Percentiles rank a stretch among this genome's conserved stretches.
These are phyloP conservation scores for Rhododendron henanense DNA, from an alignment of 148 eudicot genomes.

Conservation along the genomic window DNA sequence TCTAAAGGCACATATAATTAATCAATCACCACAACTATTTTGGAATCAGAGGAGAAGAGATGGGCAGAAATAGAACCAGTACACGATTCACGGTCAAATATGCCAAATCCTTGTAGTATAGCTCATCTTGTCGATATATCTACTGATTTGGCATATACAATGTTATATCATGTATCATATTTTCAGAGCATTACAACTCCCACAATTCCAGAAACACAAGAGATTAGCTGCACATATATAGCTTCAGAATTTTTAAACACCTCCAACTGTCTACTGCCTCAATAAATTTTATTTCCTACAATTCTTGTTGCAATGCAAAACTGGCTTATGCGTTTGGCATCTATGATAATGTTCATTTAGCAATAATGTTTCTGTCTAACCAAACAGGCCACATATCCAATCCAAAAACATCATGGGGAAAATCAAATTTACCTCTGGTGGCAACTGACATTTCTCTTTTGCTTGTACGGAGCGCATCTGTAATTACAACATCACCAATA, in stretches of 20 bases:
- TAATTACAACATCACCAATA: not conserved
- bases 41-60: not conserved
- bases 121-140: not conserved
- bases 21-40: not conserved
- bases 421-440: conserved; percentile 45
- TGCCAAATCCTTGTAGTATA: not conserved
- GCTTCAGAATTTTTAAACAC: not conserved
- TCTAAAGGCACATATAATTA: not conserved
- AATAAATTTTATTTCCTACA: not conserved
- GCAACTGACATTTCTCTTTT: conserved; percentile 73
- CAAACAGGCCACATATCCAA: not conserved
- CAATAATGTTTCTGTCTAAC: not conserved
- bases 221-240: not conserved
- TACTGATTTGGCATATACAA: not conserved
- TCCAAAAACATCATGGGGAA: not conserved
- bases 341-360: not conserved
- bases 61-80: not conserved
- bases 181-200: not conserved
- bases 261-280: not conserved
- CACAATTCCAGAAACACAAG: not conserved
- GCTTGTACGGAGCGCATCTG: conserved; percentile 63
- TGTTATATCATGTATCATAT: not conserved
- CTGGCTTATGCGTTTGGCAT: not conserved
- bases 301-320: not conserved
- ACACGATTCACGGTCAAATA: not conserved